Conservation (phyloP, 257 asterid genomes). For the Lycium ferocissimum region DNA sequence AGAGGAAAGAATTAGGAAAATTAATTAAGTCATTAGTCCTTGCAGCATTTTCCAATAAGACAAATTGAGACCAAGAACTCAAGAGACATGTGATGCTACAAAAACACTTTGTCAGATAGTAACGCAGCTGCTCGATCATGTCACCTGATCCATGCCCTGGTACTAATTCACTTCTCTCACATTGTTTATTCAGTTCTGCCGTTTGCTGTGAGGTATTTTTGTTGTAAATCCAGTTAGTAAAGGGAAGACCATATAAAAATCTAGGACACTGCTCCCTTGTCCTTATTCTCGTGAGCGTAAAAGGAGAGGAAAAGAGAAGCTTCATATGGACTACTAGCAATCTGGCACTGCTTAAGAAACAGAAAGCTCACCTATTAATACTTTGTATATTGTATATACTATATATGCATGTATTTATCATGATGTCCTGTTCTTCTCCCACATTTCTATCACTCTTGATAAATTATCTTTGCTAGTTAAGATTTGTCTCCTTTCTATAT, state of each 20-base stretch:
- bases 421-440: background rate
- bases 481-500: background rate
- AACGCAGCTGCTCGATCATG: slow-evolving; percentile 1
- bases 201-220: background rate
- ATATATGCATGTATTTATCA: slow-evolving; percentile 15
- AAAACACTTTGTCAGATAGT: background rate
- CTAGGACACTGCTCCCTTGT: background rate
- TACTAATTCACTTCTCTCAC: background rate
- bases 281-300: background rate
- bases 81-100: slow-evolving; percentile 9
- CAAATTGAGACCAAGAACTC: slow-evolving; percentile 4
- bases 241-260: background rate
- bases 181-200: background rate
- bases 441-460: background rate
- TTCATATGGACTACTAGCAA: background rate
- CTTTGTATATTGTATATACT: background rate
- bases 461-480: slow-evolving; percentile 13
- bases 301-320: background rate
- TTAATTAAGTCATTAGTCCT: background rate
- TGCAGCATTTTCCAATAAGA: slow-evolving; percentile 14
- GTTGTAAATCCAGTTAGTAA: background rate
- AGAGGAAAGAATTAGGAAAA: slow-evolving; percentile 5
- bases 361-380: background rate
- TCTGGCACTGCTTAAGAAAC: background rate
- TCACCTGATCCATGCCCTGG: background rate